These are phyloP conservation scores for Hygrophoropsis aurantiaca DNA, from an alignment of 768 basidiomycete genomes.

Conservation along the genomic window DNA sequence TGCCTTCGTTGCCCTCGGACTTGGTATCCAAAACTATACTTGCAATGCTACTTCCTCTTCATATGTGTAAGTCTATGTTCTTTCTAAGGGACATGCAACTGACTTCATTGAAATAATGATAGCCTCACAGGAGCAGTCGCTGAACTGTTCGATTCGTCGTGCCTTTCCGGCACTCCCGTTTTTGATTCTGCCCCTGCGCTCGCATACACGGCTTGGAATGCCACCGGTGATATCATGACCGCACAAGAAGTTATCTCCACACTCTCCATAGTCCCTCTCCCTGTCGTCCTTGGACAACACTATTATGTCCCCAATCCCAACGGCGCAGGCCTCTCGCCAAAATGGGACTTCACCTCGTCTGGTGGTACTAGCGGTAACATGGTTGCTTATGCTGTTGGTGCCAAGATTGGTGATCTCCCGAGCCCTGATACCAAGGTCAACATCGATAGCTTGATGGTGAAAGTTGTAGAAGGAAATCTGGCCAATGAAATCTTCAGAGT, in stretches of 20 bases:
- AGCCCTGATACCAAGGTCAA: slow-evolving; percentile 42
- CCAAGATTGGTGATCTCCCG: slow-evolving; percentile 39
- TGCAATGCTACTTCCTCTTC: slow-evolving; percentile 41
- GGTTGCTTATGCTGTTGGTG: slow-evolving; percentile 47
- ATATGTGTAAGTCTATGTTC: slow-evolving; percentile 40
- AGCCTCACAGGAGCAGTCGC: slow-evolving; percentile 51
- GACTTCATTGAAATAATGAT: slow-evolving; percentile 3
- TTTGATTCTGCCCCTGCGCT: slow-evolving; percentile 31
- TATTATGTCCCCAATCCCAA: slow-evolving; percentile 54
- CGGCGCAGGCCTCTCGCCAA: slow-evolving; percentile 43
- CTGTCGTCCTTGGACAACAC: slow-evolving; percentile 46
- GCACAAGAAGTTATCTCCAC: slow-evolving; percentile 12
- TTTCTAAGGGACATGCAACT: no score
- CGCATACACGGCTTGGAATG: slow-evolving; percentile 32
- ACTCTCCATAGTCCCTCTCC: slow-evolving; percentile 8
- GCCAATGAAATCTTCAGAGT: slow-evolving; percentile 53
- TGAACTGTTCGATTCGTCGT: slow-evolving; percentile 57
- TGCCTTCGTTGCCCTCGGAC: slow-evolving; percentile 44
- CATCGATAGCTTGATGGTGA: slow-evolving; percentile 58
- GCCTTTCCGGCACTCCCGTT: slow-evolving; percentile 34
- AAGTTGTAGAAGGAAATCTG: slow-evolving; percentile 44
- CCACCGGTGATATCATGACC: slow-evolving; percentile 14
- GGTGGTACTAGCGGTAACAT: slow-evolving; percentile 39
- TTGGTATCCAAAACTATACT: slow-evolving; percentile 58
- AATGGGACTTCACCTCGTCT: slow-evolving; percentile 56